A percentile compares a stretch with the other conserved stretches of the same genome.
These are phyloP conservation scores for Ogataea ganodermae DNA, from an alignment of 805 yeast species.

Conservation along the genomic window DNA sequence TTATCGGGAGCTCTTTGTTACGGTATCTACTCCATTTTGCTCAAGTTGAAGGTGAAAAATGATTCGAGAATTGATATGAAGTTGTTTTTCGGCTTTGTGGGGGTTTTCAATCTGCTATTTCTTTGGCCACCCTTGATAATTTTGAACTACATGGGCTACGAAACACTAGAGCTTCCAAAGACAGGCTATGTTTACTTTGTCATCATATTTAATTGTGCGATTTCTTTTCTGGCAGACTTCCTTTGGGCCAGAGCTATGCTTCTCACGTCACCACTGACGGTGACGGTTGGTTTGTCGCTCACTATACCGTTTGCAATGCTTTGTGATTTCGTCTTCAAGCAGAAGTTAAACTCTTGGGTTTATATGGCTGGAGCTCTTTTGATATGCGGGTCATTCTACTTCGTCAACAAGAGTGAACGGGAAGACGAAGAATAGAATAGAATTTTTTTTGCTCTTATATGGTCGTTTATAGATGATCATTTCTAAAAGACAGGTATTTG, in stretches of 20 bases:
- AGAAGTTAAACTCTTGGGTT: slow-evolving; percentile 56
- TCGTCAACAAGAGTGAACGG: slow-evolving; percentile 78
- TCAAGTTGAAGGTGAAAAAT: slow-evolving; percentile 70
- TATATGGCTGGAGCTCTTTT: slow-evolving; percentile 80
- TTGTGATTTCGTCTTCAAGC: slow-evolving; percentile 79
- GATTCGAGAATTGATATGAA: slow-evolving; percentile 82
- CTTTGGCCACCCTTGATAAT: slow-evolving; percentile 82
- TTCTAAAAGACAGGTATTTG: slow-evolving; percentile 21
- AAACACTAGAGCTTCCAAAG: slow-evolving; percentile 71
- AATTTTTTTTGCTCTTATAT: background rate
- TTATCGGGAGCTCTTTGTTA: slow-evolving; percentile 85
- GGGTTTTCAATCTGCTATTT: slow-evolving; percentile 70
- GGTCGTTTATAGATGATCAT: background rate
- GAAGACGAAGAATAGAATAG: slow-evolving; percentile 42
- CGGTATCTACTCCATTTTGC: slow-evolving; percentile 84
- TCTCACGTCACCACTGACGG: slow-evolving; percentile 90
- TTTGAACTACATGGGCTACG: slow-evolving; percentile 64
- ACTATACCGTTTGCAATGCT: slow-evolving; percentile 95
- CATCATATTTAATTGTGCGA: slow-evolving; percentile 63
- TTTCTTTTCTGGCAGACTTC: slow-evolving; percentile 85
- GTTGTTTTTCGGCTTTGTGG: slow-evolving; percentile 93
- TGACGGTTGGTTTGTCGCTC: slow-evolving; percentile 89
- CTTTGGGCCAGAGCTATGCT: slow-evolving; percentile 97
- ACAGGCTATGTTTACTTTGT: slow-evolving; percentile 51
- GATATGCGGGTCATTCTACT: slow-evolving; percentile 80